Conservation (phyloP, 768 basidiomycete species). For the Mycena vulgaris region DNA sequence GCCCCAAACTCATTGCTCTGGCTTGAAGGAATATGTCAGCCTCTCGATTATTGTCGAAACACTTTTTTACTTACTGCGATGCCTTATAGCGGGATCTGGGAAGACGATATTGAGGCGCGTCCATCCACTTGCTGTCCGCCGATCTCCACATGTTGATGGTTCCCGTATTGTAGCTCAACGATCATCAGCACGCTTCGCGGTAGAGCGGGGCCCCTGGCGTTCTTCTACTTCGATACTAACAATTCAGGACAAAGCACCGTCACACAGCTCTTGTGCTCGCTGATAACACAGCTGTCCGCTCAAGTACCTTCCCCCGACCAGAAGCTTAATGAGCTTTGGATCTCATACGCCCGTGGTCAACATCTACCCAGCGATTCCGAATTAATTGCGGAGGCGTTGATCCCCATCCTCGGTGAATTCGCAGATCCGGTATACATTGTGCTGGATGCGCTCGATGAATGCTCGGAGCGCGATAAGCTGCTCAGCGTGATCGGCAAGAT, state of each 20-base stretch:
- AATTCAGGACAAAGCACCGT: background rate
- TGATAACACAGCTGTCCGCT: slow-evolving; percentile 38
- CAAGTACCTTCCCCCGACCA: background rate
- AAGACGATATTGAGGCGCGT: slow-evolving; percentile 15
- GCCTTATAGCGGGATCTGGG: slow-evolving; percentile 7
- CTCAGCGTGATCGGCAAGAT: slow-evolving; percentile 23
- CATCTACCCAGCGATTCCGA: background rate
- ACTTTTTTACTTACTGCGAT: background rate
- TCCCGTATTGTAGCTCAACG: slow-evolving; percentile 31
- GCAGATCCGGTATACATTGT: slow-evolving; percentile 32
- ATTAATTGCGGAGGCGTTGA: slow-evolving; percentile 29
- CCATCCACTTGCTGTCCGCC: background rate
- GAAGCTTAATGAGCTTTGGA: background rate
- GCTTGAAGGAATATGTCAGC: slow-evolving; percentile 20
- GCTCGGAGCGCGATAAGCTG: slow-evolving; percentile 27
- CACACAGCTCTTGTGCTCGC: slow-evolving; percentile 20
- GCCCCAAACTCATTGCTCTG: slow-evolving; percentile 9
- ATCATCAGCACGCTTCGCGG: background rate
- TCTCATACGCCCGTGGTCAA: background rate
- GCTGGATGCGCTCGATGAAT: slow-evolving; percentile 43
- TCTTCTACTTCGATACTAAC: slow-evolving; percentile 28
- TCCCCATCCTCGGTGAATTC: slow-evolving; percentile 16
- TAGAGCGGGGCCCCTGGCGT: background rate
- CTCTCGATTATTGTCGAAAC: background rate
- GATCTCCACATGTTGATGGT: background rate